phyloP scores from a whole-genome alignment of 108 stramenopile genomes.

The Stephanodiscus minutulus region DNA sequence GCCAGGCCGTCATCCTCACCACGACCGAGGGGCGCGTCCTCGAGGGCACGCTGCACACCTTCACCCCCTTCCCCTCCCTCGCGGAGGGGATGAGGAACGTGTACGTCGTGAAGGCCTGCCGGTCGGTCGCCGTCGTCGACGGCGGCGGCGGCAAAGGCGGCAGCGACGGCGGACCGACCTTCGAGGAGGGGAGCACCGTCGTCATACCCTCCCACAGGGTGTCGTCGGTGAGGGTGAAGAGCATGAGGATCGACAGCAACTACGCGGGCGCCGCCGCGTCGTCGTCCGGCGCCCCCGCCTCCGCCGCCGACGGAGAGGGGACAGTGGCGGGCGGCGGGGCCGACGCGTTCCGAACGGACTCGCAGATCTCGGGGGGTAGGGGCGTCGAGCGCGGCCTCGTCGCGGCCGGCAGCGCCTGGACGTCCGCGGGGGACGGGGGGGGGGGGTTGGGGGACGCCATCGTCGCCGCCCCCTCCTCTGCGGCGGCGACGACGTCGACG shows the following conservation, averaged over 20 bases:
- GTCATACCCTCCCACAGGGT: conserved; percentile 62
- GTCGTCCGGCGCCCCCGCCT: no score
- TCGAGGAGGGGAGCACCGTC: conserved; percentile 63
- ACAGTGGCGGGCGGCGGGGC: conserved; percentile 16
- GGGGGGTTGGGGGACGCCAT: conserved; percentile 5
- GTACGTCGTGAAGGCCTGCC: conserved; percentile 68
- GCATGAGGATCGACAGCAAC: conserved; percentile 51
- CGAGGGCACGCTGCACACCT: conserved; percentile 79
- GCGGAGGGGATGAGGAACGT: conserved; percentile 51
- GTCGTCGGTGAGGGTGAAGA: conserved; percentile 54
- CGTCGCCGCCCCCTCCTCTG: conserved; percentile 3
- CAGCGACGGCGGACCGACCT: background rate
- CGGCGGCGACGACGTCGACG: conserved; percentile 16
- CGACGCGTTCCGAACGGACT: conserved; percentile 58
- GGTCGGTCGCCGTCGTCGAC: conserved; percentile 26
- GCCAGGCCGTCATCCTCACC: conserved; percentile 60
- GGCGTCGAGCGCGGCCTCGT: conserved; percentile 53
- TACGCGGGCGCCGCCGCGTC: no score
- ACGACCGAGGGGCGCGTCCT: conserved; percentile 62
- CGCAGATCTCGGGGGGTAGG: conserved; percentile 63
- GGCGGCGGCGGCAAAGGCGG: background rate
- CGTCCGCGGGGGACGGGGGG: conserved; percentile 34
- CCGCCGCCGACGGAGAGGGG: background rate
- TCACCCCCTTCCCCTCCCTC: conserved; percentile 60
- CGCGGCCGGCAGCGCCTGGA: conserved; percentile 84